Conservation (phyloP, 805 yeast species). For the Zygoascus flipseniorum region DNA sequence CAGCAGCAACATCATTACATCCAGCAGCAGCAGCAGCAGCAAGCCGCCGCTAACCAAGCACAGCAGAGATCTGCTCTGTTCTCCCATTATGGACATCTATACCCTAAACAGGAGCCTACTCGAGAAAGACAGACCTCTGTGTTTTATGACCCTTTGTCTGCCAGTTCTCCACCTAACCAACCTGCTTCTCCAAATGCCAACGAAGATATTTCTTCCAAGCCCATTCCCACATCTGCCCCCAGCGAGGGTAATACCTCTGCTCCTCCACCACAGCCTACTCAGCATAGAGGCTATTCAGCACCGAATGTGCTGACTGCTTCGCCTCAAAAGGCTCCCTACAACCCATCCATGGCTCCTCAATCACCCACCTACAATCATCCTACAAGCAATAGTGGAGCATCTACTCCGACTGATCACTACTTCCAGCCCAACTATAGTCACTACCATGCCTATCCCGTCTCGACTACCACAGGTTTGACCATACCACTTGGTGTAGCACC, state of each 20-base stretch:
- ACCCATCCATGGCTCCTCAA: neutral
- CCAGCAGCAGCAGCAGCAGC: neutral
- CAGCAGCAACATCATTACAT: neutral
- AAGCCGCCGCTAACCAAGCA: neutral
- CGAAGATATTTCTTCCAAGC: neutral
- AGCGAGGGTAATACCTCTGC: neutral
- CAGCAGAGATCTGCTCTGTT: neutral
- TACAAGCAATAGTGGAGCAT: neutral
- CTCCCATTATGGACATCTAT: slow-evolving; percentile 1
- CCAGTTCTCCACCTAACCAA: neutral
- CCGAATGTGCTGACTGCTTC: neutral
- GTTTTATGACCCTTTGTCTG: slow-evolving; percentile 16
- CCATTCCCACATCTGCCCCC: slow-evolving; percentile 2
- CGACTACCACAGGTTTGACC: slow-evolving; percentile 3
- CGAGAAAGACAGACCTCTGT: slow-evolving; percentile 17
- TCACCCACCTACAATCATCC: neutral
- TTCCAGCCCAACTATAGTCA: neutral
- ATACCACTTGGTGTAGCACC: neutral
- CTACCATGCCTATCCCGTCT: neutral
- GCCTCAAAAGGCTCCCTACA: neutral
- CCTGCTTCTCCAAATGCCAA: neutral
- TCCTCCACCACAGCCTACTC: neutral
- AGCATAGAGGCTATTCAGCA: neutral
- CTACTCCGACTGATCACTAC: neutral
- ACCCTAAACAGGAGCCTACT: neutral